Base-by-base conservation (phyloP, 1,139 yeast genomes). In the Zhuliangozyma blackwelliae region DNA sequence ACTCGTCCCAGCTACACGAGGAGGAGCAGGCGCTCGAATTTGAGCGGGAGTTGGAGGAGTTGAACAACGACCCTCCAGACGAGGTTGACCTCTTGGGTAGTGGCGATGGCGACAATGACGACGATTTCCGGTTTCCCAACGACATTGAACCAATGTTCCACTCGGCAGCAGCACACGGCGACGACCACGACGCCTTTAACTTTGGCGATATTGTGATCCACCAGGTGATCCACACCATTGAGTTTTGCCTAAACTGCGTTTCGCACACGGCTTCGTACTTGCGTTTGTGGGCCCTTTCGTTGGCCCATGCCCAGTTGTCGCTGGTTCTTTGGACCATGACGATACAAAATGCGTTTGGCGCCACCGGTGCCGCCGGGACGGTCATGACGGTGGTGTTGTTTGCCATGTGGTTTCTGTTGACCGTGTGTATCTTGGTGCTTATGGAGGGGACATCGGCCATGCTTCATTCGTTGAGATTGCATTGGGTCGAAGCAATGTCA, bases 391-490 rank as follows among this genome's bases (percentile, higher is more conserved):
- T 90, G 21, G 59, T 80, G 31, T 63, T 92, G 40, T 94, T 94
- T 63, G 96, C 85, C 11, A 80, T 90, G 80, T 94, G 99, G 99
- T 89, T 94, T 59, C 77, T 80, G 5, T 72, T 90, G 46, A 92
- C 98, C 0, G 90, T 89, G 32, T 81, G 89, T 48, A 89, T 94
- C 41, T 74, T 94, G 57, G 97, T 94, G 35, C 72, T 89, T 43
- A 92, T 94, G 98, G 98, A 94, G 63, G 99, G 99, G 37, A 94
- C 98, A 0, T 86, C 96, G 30, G 98, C 98, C 23, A 94, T 94
- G 98, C 75, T 94, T 53, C 99, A 94, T 63, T 86, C 97, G 21
- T 75, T 94, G 52, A 85, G 98, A 63, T 69, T 92, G 55, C 98
- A 92, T 60, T 92, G 99, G 99, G 98, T 94, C 39, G 99, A 94